phyloP scores from a whole-genome alignment of 768 basidiomycete species.

The Xerocomellus amylosporus region DNA sequence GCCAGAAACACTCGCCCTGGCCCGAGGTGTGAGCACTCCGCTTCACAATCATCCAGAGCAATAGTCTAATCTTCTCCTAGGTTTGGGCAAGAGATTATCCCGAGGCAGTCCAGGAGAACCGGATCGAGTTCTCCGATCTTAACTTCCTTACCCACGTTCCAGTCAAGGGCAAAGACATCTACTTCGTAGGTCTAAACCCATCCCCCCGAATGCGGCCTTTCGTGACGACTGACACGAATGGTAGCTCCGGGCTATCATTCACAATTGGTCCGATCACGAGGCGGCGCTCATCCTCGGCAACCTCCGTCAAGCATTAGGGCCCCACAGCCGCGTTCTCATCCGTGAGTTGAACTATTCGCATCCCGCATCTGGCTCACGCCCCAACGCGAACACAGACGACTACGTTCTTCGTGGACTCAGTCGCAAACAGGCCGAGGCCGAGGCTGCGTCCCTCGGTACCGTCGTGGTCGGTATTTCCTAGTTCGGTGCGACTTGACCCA shows the following conservation, averaged over 20 bases:
- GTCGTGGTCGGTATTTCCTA: conserved; percentile 14
- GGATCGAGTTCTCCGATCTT: conserved; percentile 28
- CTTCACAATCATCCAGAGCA: too few species aligned
- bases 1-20: conserved; percentile 22
- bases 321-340: conserved; percentile 31
- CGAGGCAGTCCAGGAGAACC: conserved; percentile 21
- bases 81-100: conserved; percentile 27
- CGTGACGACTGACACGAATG: neutral
- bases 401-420: conserved; percentile 20
- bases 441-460: conserved; percentile 11
- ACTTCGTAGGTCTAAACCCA: conserved; percentile 28
- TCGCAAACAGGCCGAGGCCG: conserved; percentile 12
- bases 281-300: conserved; percentile 28
- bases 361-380: neutral
- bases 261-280: conserved; percentile 35
- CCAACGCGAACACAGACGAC: conserved; percentile 17
- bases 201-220: neutral
- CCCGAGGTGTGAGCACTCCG: conserved; percentile 11
- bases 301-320: conserved; percentile 29
- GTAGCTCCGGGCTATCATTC: conserved; percentile 26
- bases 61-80: conserved; percentile 8
- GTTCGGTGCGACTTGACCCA: neutral
- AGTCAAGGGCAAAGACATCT: conserved; percentile 27
- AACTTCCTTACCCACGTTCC: conserved; percentile 32
- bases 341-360: conserved; percentile 20